phyloP scores from a whole-genome alignment of 176 grass and related monocot species.

The Juncus inflexus region DNA sequence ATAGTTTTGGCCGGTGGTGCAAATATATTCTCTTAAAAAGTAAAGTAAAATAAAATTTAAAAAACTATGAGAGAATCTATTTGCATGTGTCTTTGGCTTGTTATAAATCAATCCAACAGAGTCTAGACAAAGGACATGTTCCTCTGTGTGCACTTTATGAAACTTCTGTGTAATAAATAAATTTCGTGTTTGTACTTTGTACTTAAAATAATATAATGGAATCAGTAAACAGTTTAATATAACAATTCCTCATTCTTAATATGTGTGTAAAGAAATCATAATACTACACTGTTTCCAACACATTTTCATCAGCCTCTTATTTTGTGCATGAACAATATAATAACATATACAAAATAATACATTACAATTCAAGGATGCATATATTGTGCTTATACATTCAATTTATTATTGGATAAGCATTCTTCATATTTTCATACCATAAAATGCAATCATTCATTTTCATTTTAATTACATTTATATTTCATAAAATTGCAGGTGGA shows the following conservation, averaged over 20 bases:
- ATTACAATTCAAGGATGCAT: conserved; percentile 1
- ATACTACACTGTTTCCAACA: too few species aligned
- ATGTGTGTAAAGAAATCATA: too few species aligned
- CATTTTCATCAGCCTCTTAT: too few species aligned
- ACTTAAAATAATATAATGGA: conserved; percentile 11
- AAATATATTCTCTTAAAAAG: too few species aligned
- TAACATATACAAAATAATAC: not conserved
- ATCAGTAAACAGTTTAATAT: conserved; percentile 4
- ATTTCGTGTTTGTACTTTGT: not conserved
- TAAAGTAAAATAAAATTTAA: not conserved
- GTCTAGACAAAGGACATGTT: conserved; percentile 35
- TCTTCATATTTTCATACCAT: too few species aligned
- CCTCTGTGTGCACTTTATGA: conserved; percentile 13
- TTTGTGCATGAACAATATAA: too few species aligned
- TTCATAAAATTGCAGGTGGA: conserved; percentile 48
- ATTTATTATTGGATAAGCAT: not conserved
- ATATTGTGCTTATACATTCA: not conserved
- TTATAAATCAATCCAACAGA: conserved; percentile 19
- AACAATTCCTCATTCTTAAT: too few species aligned
- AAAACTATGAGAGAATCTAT: conserved; percentile 28
- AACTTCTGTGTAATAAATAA: not conserved
- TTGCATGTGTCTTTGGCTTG: conserved; percentile 25
- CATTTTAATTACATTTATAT: not conserved
- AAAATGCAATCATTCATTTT: too few species aligned
- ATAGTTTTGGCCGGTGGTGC: too few species aligned